phyloP scores from a whole-genome alignment of 371 early-diverging fungal genomes.

The Encephalitozoon intestinalis region DNA sequence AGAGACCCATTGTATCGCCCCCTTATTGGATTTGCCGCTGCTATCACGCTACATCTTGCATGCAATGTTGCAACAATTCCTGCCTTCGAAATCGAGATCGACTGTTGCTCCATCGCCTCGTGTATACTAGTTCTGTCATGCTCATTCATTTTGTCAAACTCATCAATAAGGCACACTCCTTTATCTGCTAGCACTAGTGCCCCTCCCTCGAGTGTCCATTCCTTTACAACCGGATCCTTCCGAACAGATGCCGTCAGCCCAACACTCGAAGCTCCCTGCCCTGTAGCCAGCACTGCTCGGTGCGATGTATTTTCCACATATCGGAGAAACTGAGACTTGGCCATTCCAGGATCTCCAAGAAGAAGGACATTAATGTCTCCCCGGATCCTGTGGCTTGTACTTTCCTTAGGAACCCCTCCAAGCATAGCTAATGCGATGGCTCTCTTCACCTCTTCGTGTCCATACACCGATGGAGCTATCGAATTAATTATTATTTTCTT shows the following conservation, averaged over 20 bases:
- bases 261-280: constrained; percentile 95
- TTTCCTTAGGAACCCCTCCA: constrained; percentile 80
- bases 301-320: constrained; percentile 85
- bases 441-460: constrained; percentile 90
- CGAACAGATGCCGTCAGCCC: constrained; percentile 95
- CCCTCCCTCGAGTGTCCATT: constrained; percentile 98
- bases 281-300: constrained; percentile 91
- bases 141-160: constrained; percentile 99
- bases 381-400: constrained; percentile 77
- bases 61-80: constrained; percentile 86
- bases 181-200: constrained; percentile 94
- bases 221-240: constrained; percentile 84
- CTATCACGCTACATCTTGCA: constrained; percentile 85
- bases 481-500: constrained; percentile 76
- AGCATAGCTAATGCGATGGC: constrained; percentile 87
- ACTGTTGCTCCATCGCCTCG: constrained; percentile 99
- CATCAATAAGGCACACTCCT: constrained; percentile 93
- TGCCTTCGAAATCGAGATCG: constrained; percentile 92
- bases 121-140: constrained; percentile 83
- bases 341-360: constrained; percentile 97
- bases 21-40: constrained; percentile 94
- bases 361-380: constrained; percentile 97
- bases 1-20: constrained; percentile 89
- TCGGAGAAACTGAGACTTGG: constrained; percentile 95
- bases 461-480: constrained; percentile 96